Evolutionary conservation across 2,329 filamentous ascomycete genomes (phyloP).

Genomic region (Graphilbum sp.): DNA sequence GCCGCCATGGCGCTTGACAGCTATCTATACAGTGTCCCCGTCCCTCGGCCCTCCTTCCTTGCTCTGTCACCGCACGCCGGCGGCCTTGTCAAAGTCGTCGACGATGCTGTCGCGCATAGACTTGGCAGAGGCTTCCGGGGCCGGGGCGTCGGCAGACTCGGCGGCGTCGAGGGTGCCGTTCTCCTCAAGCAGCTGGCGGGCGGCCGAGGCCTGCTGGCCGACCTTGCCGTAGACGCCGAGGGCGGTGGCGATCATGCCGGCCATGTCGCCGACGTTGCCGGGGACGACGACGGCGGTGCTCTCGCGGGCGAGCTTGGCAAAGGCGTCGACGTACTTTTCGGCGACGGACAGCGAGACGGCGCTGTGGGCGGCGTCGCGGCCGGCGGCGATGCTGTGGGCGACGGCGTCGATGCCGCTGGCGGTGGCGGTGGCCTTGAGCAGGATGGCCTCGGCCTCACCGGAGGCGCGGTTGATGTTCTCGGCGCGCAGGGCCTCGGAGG

Average conservation of each 20-base stretch:
- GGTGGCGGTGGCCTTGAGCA: slow-evolving; percentile 71
- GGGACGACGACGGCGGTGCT: slow-evolving; percentile 91
- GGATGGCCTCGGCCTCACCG: slow-evolving; percentile 86
- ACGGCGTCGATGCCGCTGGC: slow-evolving; percentile 80
- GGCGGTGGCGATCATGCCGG: slow-evolving; percentile 90
- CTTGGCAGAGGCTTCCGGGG: slow-evolving; percentile 1
- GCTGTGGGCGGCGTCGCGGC: slow-evolving; percentile 58
- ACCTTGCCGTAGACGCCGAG: slow-evolving; percentile 94
- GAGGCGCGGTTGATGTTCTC: slow-evolving; percentile 87
- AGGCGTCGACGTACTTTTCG: slow-evolving; percentile 93
- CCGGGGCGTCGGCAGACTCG: neutral
- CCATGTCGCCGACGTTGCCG: slow-evolving; percentile 91
- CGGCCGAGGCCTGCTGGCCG: slow-evolving; percentile 50
- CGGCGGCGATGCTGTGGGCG: slow-evolving; percentile 55
- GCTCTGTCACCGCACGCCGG: neutral
- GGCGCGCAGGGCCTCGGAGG: slow-evolving; percentile 75
- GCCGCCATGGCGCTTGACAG: too few relatives aligned
- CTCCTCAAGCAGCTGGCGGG: slow-evolving; percentile 30
- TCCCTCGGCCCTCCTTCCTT: neutral
- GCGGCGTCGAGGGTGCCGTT: slow-evolving; percentile 6
- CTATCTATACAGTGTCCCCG: too few relatives aligned
- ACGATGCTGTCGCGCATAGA: slow-evolving; percentile 13
- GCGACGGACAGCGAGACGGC: slow-evolving; percentile 80
- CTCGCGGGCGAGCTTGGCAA: slow-evolving; percentile 82
- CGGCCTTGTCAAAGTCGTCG: slow-evolving; percentile 13